These are phyloP conservation scores for Hyaloscypha finlandica DNA, from an alignment of 495 filamentous ascomycete species.

Conservation along the genomic window DNA sequence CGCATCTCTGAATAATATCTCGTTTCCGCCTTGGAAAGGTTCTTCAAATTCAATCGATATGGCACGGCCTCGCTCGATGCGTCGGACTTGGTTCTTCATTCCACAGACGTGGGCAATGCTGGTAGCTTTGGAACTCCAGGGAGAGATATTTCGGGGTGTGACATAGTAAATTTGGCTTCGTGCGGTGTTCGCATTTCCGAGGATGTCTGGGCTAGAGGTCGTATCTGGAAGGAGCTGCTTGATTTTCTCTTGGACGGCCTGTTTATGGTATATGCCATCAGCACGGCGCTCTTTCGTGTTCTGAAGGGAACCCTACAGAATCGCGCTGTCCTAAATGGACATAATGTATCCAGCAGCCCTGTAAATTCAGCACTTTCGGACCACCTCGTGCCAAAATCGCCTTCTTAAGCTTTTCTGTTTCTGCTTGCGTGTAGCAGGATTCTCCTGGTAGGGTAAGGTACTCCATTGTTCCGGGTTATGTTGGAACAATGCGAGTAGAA, in stretches of 20 bases:
- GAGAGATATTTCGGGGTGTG: conserved; percentile 85
- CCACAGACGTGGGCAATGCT: conserved; percentile 93
- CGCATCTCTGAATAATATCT: conserved; percentile 64
- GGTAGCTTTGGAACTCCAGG: conserved; percentile 96
- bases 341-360: conserved; percentile 56
- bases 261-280: background rate
- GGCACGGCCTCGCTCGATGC: conserved; percentile 85
- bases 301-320: background rate
- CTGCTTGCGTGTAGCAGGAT: conserved; percentile 51
- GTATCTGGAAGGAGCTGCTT: conserved; percentile 38
- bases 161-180: conserved; percentile 56
- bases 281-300: background rate
- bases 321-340: conserved; percentile 21
- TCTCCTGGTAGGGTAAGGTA: conserved; percentile 42
- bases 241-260: conserved; percentile 28
- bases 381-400: conserved; percentile 44
- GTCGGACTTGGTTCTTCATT: conserved; percentile 66
- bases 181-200: conserved; percentile 1
- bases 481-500: background rate
- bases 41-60: conserved; percentile 63
- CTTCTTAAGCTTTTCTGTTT: conserved; percentile 50
- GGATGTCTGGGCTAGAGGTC: conserved; percentile 5
- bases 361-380: conserved; percentile 43
- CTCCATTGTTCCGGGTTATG: conserved; percentile 7
- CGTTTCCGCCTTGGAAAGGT: conserved; percentile 43